phyloP scores from a whole-genome alignment of 805 yeast species.

The fission yeast (Schizosaccharomyces pombe) region DNA sequence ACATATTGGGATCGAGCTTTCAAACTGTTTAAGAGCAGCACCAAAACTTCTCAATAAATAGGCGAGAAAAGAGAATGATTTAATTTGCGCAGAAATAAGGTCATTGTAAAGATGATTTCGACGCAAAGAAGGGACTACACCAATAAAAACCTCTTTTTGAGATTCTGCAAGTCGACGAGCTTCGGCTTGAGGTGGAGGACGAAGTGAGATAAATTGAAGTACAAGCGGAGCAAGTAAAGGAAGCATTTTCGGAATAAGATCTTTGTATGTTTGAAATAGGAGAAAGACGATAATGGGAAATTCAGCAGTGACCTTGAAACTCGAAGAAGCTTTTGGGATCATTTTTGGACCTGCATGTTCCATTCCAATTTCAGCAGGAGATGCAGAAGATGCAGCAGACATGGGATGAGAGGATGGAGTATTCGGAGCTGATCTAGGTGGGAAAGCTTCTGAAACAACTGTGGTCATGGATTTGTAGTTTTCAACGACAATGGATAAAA shows the following conservation, averaged over 20 bases:
- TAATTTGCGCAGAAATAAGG: slow-evolving; percentile 77
- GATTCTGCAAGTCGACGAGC: slow-evolving; percentile 40
- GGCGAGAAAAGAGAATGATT: slow-evolving; percentile 85
- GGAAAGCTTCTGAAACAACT: slow-evolving; percentile 50
- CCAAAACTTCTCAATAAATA: slow-evolving; percentile 74
- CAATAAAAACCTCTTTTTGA: slow-evolving; percentile 35
- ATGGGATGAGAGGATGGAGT: background rate
- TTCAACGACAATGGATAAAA: slow-evolving; percentile 48
- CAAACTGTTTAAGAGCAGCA: slow-evolving; percentile 32
- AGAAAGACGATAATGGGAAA: slow-evolving; percentile 95
- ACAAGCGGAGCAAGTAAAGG: slow-evolving; percentile 65
- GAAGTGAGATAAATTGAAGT: slow-evolving; percentile 44
- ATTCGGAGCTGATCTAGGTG: slow-evolving; percentile 10
- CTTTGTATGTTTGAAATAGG: slow-evolving; percentile 66
- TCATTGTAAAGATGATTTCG: slow-evolving; percentile 69
- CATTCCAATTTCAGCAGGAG: slow-evolving; percentile 30
- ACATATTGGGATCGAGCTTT: slow-evolving; percentile 56
- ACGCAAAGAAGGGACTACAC: slow-evolving; percentile 50
- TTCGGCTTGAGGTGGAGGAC: slow-evolving; percentile 59
- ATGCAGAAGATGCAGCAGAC: slow-evolving; percentile 8
- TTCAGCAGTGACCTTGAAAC: slow-evolving; percentile 82
- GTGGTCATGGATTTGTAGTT: slow-evolving; percentile 61
- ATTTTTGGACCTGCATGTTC: slow-evolving; percentile 21
- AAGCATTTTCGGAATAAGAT: slow-evolving; percentile 43
- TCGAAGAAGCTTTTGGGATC: slow-evolving; percentile 28